A percentile compares a stretch with the other conserved stretches of the same genome.
These are phyloP conservation scores for Triticum monococcum DNA, from an alignment of 176 grass and related monocot genomes.

Conservation along the genomic window DNA sequence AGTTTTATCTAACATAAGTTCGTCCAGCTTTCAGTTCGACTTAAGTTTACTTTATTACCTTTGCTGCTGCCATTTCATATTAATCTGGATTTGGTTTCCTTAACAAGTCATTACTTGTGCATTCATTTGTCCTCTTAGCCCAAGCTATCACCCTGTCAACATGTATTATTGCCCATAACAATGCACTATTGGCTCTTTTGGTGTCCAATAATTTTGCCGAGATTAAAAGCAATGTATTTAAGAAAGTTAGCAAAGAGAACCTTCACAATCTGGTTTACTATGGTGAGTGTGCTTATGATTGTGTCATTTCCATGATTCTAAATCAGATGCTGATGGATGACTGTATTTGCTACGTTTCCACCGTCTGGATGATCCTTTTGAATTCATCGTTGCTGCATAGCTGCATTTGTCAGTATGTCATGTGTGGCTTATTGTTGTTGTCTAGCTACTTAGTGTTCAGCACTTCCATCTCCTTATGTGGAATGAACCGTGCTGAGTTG, in stretches of 20 bases:
- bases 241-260: slow-evolving; percentile 99
- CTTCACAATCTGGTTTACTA: slow-evolving; percentile 97
- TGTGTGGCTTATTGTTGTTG: neutral
- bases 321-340: slow-evolving; percentile 3
- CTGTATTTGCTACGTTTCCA: neutral
- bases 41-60: neutral
- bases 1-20: neutral
- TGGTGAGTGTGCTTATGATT: slow-evolving; percentile 58
- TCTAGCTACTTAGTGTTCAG: slow-evolving; percentile 7
- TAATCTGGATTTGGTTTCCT: slow-evolving; percentile 52
- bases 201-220: slow-evolving; percentile 97
- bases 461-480: neutral
- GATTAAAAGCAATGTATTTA: slow-evolving; percentile 98
- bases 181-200: slow-evolving; percentile 89
- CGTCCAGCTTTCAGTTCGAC: neutral
- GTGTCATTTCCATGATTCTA: slow-evolving; percentile 16
- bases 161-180: slow-evolving; percentile 97
- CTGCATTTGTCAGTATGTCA: neutral
- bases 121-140: slow-evolving; percentile 96
- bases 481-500: neutral
- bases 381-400: slow-evolving; percentile 1
- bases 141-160: slow-evolving; percentile 95
- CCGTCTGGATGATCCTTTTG: slow-evolving; percentile 9
- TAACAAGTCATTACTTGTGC: slow-evolving; percentile 78
- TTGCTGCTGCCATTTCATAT: slow-evolving; percentile 11